Evolutionary conservation across 2,329 filamentous ascomycete species (phyloP).

Genomic region (Fusarium proliferatum): DNA sequence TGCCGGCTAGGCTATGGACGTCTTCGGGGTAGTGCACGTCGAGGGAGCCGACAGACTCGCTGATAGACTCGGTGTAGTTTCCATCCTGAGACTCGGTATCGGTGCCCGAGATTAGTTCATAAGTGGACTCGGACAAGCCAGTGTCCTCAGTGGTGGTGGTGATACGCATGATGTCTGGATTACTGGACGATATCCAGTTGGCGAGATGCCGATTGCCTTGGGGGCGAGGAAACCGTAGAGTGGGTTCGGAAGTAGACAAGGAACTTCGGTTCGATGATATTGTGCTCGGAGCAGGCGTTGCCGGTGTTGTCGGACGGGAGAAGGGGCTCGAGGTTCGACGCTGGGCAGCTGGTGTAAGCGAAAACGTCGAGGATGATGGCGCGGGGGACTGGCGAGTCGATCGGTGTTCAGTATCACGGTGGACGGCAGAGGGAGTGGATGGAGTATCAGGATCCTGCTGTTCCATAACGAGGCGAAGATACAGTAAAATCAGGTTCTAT

Average conservation of each 20-base stretch:
- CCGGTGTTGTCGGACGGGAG: constrained; percentile 33
- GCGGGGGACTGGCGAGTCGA: constrained; percentile 38
- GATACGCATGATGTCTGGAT: constrained; percentile 66
- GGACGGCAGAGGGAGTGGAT: constrained; percentile 45
- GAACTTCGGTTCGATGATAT: constrained; percentile 20
- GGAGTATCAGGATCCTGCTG: constrained; percentile 51
- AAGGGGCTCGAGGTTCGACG: constrained; percentile 30
- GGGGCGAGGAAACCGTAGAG: constrained; percentile 67
- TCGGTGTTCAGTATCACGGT: constrained; percentile 48
- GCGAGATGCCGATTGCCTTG: constrained; percentile 66
- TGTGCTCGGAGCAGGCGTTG: constrained; percentile 8
- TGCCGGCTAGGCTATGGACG: constrained; percentile 62
- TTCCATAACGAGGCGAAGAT: constrained; percentile 63
- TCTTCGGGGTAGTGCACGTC: constrained; percentile 62
- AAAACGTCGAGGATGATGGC: constrained; percentile 36
- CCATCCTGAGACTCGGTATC: constrained; percentile 66
- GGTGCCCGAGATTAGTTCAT: constrained; percentile 65
- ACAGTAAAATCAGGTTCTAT: constrained; percentile 45
- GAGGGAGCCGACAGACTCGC: constrained; percentile 63
- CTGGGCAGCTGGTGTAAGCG: constrained; percentile 37
- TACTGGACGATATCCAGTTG: constrained; percentile 69
- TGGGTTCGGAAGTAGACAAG: constrained; percentile 58
- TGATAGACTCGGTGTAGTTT: constrained; percentile 58
- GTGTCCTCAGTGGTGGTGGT: constrained; percentile 59
- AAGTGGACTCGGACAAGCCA: constrained; percentile 66